A percentile compares a stretch with the other conserved stretches of the same genome.
Evolutionary conservation across 2,329 filamentous ascomycete species (phyloP).

Genomic region (Pseudocercospora cruenta): DNA sequence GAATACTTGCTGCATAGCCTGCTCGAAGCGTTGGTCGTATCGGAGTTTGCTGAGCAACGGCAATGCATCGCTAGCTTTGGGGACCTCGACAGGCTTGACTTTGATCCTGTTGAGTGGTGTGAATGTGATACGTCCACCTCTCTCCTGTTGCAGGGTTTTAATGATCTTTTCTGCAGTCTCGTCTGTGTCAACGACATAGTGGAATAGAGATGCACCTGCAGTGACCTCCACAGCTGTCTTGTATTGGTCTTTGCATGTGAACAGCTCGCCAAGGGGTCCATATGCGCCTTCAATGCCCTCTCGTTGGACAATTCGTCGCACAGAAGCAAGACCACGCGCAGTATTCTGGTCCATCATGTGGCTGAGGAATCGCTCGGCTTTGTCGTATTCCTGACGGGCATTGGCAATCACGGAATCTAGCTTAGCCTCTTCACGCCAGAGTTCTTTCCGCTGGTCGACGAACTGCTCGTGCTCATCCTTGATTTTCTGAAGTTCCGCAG

Average conservation of each 20-base stretch:
- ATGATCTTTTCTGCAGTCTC: conserved; percentile 82
- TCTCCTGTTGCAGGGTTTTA: conserved; percentile 76
- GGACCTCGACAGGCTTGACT: conserved; percentile 72
- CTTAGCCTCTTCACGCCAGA: conserved; percentile 89
- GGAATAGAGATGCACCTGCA: conserved; percentile 88
- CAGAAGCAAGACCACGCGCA: conserved; percentile 80
- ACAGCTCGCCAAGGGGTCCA: conserved; percentile 89
- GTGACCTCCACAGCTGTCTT: conserved; percentile 51
- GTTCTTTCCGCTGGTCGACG: conserved; percentile 81
- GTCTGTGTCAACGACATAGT: conserved; percentile 93
- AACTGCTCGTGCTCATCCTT: conserved; percentile 78
- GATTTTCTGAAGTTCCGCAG: conserved; percentile 73
- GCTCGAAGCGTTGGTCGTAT: conserved; percentile 76
- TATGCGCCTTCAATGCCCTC: conserved; percentile 83
- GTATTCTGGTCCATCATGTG: conserved; percentile 90
- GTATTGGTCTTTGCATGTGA: conserved; percentile 53
- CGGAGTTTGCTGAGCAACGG: conserved; percentile 83
- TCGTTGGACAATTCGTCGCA: conserved; percentile 79
- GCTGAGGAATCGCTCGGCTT: conserved; percentile 75
- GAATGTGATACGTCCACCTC: conserved; percentile 86
- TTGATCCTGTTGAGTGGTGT: conserved; percentile 87
- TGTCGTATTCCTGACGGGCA: conserved; percentile 74
- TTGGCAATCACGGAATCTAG: conserved; percentile 77
- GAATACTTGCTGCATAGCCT: conserved; percentile 92
- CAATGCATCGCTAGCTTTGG: conserved; percentile 83